These are phyloP conservation scores for Coprinopsis strossmayeri DNA, from an alignment of 768 basidiomycete species.

Conservation along the genomic window DNA sequence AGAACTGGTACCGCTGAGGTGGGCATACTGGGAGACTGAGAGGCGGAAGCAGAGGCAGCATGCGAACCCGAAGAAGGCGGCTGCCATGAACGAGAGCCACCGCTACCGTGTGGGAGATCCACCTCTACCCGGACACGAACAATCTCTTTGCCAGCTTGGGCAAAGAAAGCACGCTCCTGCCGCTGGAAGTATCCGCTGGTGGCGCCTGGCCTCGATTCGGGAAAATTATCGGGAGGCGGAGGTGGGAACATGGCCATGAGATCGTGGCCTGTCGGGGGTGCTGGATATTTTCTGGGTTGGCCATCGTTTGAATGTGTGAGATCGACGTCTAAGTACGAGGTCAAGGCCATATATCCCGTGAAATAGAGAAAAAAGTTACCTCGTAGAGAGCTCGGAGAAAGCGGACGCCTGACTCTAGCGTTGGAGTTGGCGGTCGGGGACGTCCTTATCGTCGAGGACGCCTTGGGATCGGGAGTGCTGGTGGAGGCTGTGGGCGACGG, in stretches of 20 bases:
- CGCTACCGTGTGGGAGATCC: constrained; percentile 38
- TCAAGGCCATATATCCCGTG: too few relatives aligned
- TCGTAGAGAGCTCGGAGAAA: constrained; percentile 59
- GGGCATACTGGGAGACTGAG: constrained; percentile 26
- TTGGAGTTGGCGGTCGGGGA: constrained; percentile 23
- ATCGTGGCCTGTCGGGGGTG: constrained; percentile 76
- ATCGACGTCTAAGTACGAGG: constrained; percentile 48
- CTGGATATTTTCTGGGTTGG: constrained; percentile 55
- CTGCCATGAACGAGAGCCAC: constrained; percentile 21
- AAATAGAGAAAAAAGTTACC: too few relatives aligned
- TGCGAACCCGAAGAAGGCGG: constrained; percentile 17
- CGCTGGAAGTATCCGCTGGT: constrained; percentile 69
- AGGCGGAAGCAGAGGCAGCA: constrained; percentile 8
- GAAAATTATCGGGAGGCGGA: constrained; percentile 50
- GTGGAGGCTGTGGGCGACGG: constrained; percentile 48
- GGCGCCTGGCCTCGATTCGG: constrained; percentile 52
- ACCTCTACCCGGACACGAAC: constrained; percentile 69
- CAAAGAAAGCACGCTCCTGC: constrained; percentile 78
- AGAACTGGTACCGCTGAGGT: constrained; percentile 23
- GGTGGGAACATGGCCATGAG: constrained; percentile 83
- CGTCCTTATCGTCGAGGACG: constrained; percentile 19
- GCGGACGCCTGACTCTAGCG: constrained; percentile 41
- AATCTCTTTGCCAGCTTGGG: constrained; percentile 71
- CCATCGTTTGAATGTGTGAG: constrained; percentile 46
- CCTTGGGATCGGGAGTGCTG: constrained; percentile 35